Evolutionary conservation across 2,329 filamentous ascomycete genomes (phyloP).

Genomic region (Colletotrichum truncatum): DNA sequence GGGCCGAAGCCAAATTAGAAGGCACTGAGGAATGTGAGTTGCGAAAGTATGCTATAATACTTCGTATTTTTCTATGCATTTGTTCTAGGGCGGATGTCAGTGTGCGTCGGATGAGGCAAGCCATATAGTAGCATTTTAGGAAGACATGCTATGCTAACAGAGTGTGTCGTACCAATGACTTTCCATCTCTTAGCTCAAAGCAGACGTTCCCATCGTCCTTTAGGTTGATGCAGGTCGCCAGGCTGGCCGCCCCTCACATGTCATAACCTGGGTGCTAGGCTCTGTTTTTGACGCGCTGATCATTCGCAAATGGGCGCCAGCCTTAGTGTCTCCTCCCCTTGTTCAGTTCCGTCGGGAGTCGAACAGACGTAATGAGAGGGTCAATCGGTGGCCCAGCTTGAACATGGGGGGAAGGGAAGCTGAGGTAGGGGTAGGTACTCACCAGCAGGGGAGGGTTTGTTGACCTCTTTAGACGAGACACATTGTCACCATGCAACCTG

Average conservation of each 20-base stretch:
- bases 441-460: slow-evolving; percentile 12
- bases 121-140: too few relatives aligned
- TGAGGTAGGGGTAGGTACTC: slow-evolving; percentile 24
- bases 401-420: slow-evolving; percentile 21
- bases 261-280: neutral
- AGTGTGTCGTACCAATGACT: neutral
- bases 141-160: too few relatives aligned
- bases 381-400: slow-evolving; percentile 4
- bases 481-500: slow-evolving; percentile 24
- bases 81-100: too few relatives aligned
- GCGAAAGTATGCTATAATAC: neutral
- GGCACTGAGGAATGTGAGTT: neutral
- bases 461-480: slow-evolving; percentile 25
- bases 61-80: neutral
- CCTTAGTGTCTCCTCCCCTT: neutral
- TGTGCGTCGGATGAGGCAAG: too few relatives aligned
- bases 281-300: slow-evolving; percentile 9
- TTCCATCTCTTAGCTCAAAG: neutral
- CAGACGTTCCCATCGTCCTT: neutral
- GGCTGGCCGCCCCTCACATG: slow-evolving; percentile 24
- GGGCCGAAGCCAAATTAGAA: neutral
- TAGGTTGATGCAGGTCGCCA: slow-evolving; percentile 6
- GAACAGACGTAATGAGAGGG: slow-evolving; percentile 15
- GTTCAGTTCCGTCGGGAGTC: neutral
- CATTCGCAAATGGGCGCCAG: neutral